phyloP scores from a whole-genome alignment of 1,284 basidiomycete genomes.

The Pseudozyma sp. region DNA sequence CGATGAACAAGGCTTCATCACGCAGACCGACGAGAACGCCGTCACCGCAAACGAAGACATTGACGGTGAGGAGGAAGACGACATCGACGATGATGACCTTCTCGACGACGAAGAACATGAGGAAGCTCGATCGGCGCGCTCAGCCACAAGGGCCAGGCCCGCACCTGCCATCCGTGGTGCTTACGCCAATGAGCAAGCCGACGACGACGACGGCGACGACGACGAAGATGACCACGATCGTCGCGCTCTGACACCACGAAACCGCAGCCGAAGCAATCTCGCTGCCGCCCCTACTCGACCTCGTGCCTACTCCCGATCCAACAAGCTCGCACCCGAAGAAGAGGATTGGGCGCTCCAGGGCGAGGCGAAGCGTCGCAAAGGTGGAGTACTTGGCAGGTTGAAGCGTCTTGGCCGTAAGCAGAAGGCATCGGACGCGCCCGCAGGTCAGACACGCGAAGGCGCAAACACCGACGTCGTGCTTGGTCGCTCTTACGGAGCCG shows the following conservation, averaged over 20 bases:
- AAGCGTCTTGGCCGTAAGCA: slow-evolving; percentile 39
- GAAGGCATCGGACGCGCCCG: slow-evolving; percentile 6
- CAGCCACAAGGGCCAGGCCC: slow-evolving; percentile 14
- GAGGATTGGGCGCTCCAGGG: slow-evolving; percentile 39
- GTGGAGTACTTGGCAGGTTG: slow-evolving; percentile 45
- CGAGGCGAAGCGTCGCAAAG: slow-evolving; percentile 45
- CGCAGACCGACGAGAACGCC: slow-evolving; percentile 45
- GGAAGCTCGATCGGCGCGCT: slow-evolving; percentile 22
- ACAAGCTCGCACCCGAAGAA: slow-evolving; percentile 49
- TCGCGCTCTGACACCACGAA: slow-evolving; percentile 25
- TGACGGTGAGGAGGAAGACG: slow-evolving; percentile 34
- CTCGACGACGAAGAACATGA: slow-evolving; percentile 10
- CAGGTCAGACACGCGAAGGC: slow-evolving; percentile 16
- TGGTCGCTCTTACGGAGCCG: slow-evolving; percentile 47
- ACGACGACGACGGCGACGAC: slow-evolving; percentile 27
- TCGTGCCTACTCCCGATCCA: slow-evolving; percentile 41
- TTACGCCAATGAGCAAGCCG: slow-evolving; percentile 20
- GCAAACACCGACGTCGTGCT: slow-evolving; percentile 45
- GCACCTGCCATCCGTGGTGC: slow-evolving; percentile 28
- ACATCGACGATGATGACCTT: slow-evolving; percentile 26
- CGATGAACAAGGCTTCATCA: slow-evolving; percentile 45
- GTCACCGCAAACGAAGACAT: slow-evolving; percentile 42
- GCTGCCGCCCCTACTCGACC: slow-evolving; percentile 30
- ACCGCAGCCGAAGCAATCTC: slow-evolving; percentile 38
- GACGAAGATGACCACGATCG: slow-evolving; percentile 11